These are phyloP conservation scores for Aspergillus awamori DNA, from an alignment of 2,329 filamentous ascomycete species.

Conservation along the genomic window DNA sequence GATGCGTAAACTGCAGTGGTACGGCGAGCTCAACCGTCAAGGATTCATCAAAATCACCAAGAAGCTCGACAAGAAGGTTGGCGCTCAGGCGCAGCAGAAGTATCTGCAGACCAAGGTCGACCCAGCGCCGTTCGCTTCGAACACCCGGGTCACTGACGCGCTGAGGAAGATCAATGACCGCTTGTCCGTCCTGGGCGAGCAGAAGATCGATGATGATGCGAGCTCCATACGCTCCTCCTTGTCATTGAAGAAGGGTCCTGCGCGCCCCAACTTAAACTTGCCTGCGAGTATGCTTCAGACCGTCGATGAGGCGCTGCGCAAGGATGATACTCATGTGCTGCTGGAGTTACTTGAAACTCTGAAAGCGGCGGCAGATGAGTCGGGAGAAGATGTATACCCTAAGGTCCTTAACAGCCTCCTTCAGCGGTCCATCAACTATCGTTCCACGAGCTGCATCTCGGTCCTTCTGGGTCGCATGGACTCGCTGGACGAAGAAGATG, in stretches of 20 bases:
- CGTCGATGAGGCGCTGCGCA: slow-evolving; percentile 45
- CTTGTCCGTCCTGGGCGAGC: slow-evolving; percentile 79
- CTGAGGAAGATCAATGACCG: slow-evolving; percentile 82
- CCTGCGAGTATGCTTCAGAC: slow-evolving; percentile 56
- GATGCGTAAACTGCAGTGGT: slow-evolving; percentile 92
- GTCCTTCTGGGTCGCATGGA: slow-evolving; percentile 69
- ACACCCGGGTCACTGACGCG: slow-evolving; percentile 59
- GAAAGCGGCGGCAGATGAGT: slow-evolving; percentile 57
- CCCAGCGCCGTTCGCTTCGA: slow-evolving; percentile 82
- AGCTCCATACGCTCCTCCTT: slow-evolving; percentile 68
- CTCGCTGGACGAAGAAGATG: slow-evolving; percentile 80
- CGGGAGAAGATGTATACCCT: slow-evolving; percentile 69
- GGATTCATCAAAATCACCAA: slow-evolving; percentile 99
- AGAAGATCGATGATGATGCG: slow-evolving; percentile 74
- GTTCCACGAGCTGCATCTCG: slow-evolving; percentile 70
- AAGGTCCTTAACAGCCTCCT: slow-evolving; percentile 53
- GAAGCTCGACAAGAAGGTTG: slow-evolving; percentile 95
- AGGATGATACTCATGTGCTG: slow-evolving; percentile 45
- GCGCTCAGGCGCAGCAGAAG: slow-evolving; percentile 74
- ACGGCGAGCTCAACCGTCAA: slow-evolving; percentile 91
- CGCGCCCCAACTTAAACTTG: slow-evolving; percentile 74
- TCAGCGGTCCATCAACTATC: slow-evolving; percentile 67
- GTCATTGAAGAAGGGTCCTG: slow-evolving; percentile 75
- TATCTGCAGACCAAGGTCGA: slow-evolving; percentile 93
- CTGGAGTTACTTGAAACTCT: slow-evolving; percentile 60